phyloP scores from a whole-genome alignment of 805 yeast species.

The Barnettozyma wickerhamii region DNA sequence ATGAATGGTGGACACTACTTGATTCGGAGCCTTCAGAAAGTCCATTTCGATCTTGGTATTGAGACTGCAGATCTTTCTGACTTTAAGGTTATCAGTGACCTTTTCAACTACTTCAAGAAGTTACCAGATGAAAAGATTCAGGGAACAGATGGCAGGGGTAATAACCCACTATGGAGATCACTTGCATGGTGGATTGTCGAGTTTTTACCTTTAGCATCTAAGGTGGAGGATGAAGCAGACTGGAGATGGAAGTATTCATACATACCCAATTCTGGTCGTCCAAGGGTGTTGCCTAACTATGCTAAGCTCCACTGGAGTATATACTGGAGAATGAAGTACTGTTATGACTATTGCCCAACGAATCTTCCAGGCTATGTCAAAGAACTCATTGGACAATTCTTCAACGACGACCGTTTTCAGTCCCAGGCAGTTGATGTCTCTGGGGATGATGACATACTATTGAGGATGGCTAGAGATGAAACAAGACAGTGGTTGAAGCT shows the following conservation, averaged over 20 bases:
- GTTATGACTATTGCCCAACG: conserved; percentile 40
- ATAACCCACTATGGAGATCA: conserved; percentile 22
- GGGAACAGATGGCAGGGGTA: conserved; percentile 38
- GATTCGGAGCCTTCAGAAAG: conserved; percentile 13
- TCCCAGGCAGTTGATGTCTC: neutral
- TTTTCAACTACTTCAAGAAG: conserved; percentile 11
- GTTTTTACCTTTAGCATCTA: conserved; percentile 52
- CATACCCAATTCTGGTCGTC: conserved; percentile 54
- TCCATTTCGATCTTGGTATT: conserved; percentile 7
- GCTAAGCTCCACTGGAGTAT: conserved; percentile 61
- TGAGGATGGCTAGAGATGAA: conserved; percentile 9
- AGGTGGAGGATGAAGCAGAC: conserved; percentile 37
- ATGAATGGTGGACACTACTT: conserved; percentile 15
- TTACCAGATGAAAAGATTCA: conserved; percentile 24
- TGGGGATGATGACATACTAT: conserved; percentile 11
- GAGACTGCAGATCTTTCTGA: conserved; percentile 2
- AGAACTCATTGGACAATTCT: neutral
- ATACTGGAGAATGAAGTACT: conserved; percentile 47
- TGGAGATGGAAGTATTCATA: conserved; percentile 49
- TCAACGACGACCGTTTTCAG: neutral
- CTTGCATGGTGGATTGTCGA: conserved; percentile 62
- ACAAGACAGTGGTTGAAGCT: conserved; percentile 15
- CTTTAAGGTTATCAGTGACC: conserved; percentile 5
- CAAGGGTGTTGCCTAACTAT: conserved; percentile 43
- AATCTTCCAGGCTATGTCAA: conserved; percentile 38